Evolutionary conservation across 106 monocot species (phyloP).

Genomic region (Dioscorea alata): DNA sequence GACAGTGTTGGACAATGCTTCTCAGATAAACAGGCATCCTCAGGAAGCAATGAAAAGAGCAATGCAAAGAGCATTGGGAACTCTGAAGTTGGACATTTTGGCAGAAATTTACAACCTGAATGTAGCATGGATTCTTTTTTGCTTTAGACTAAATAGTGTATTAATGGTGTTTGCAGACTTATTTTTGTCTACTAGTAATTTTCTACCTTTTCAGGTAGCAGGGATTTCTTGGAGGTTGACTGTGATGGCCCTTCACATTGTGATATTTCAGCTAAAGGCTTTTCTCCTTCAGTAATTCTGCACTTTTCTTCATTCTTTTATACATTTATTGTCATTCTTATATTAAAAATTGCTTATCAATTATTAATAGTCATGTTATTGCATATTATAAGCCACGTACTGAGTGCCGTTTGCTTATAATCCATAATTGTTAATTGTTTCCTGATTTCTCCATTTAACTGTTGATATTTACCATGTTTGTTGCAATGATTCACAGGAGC

Average conservation of each 20-base stretch:
- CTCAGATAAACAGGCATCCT: constrained; percentile 4
- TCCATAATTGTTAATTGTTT: too few relatives aligned
- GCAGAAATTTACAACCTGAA: background rate
- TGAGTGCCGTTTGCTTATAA: too few relatives aligned
- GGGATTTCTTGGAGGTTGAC: constrained; percentile 7
- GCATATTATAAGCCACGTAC: too few relatives aligned
- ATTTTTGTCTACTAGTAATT: background rate
- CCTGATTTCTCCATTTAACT: too few relatives aligned
- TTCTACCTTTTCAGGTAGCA: constrained; percentile 2
- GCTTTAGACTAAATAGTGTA: background rate
- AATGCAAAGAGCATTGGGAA: background rate
- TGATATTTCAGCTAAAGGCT: constrained; percentile 6
- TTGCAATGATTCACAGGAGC: too few relatives aligned
- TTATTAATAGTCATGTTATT: too few relatives aligned
- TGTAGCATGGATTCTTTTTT: background rate
- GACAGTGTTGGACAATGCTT: constrained; percentile 2
- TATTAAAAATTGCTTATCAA: too few relatives aligned
- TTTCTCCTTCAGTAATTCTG: too few relatives aligned
- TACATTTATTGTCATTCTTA: too few relatives aligned
- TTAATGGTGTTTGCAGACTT: background rate
- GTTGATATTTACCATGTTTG: too few relatives aligned
- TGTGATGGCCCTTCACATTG: constrained; percentile 3
- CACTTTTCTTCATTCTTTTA: too few relatives aligned
- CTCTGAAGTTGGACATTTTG: background rate
- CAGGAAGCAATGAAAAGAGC: background rate